Base-by-base conservation (phyloP, 164 flowering plant species). In the Tetracentron sinense region DNA sequence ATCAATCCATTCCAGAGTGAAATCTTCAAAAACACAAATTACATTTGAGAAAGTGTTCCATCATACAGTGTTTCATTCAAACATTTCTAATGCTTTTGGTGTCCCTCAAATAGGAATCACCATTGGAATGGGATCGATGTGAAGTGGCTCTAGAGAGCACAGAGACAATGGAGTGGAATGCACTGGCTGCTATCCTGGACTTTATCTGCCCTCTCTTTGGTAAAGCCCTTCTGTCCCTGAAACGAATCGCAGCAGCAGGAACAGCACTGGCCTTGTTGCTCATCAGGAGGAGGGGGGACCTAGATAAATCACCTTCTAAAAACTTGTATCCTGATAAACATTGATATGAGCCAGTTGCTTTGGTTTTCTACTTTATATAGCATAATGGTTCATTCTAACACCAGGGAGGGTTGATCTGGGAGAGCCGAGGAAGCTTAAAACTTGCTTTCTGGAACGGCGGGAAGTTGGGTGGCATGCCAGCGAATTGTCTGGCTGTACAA, bases 191-290 rank as follows among this genome's bases (percentile, higher is more conserved):
- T 42, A 83, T 86, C 58, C 74, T 76, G 17, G 76, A 72, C 70
- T 86, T 86, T 44, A 82, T 78, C 77, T 82, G 86, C 14, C 91
- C 85, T 62, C 85, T 71, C 72, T 72, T 80, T 20, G 83, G 28
- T 51, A 23, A 25, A 23, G 55, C 16, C 55, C 28, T 25, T 23
- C 17, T 51, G 17, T 29, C 17, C 3, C 22, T 15, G 59, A n/a
- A 33, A 8, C 42, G 12, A 7, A 1, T 29, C 30, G 25, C 38
- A 12, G 21, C 38, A 30, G 16, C 58, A 56, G 59, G 42, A 31
- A 31, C 28, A n/a, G 15, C 59, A 20, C 23, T 7, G 17, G 23
- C 29, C 55, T 25, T 51, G 17, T 51, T 33, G 38, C 38, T 33
- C 38, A 33, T 33, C 38, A 4, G 16, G n/a, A 22, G 12, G 42